These are phyloP conservation scores for Trypanosoma cruzi DNA, from an alignment of 208 protist species.

Conservation along the genomic window DNA sequence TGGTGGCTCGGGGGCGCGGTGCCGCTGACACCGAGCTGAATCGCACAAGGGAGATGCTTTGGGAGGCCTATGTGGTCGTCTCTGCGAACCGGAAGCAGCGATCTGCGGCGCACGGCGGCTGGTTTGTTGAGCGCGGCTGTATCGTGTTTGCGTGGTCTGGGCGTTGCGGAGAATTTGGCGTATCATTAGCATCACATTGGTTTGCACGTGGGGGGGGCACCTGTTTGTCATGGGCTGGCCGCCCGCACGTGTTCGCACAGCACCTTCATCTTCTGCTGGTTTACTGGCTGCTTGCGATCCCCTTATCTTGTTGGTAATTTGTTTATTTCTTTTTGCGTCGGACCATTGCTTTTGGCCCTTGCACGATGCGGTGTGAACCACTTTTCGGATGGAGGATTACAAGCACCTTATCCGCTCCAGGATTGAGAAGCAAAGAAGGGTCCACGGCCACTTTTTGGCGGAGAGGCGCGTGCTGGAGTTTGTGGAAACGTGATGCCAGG, in stretches of 20 bases:
- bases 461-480: constrained; percentile 63
- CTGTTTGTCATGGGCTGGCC: constrained; percentile 40
- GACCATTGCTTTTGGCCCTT: constrained; percentile 73
- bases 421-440: constrained; percentile 47
- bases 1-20: constrained; percentile 49
- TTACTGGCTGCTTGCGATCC: constrained; percentile 83
- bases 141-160: constrained; percentile 47
- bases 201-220: constrained; percentile 42
- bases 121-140: constrained; percentile 24
- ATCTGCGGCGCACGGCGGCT: constrained; percentile 23
- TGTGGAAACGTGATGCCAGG: constrained; percentile 54
- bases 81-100: constrained; percentile 12
- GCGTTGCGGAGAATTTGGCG: constrained; percentile 68
- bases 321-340: constrained; percentile 70
- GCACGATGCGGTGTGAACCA: constrained; percentile 80
- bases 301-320: constrained; percentile 76
- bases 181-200: constrained; percentile 54
- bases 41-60: constrained; percentile 32
- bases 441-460: constrained; percentile 70
- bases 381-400: constrained; percentile 88
- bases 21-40: constrained; percentile 1
- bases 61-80: constrained; percentile 24
- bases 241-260: constrained; percentile 54
- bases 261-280: constrained; percentile 73
- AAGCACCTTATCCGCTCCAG: constrained; percentile 84